Percentiles rank a stretch among this genome's conserved stretches.
Evolutionary conservation across 805 yeast genomes (phyloP).

Genomic region (Candida anglica): DNA sequence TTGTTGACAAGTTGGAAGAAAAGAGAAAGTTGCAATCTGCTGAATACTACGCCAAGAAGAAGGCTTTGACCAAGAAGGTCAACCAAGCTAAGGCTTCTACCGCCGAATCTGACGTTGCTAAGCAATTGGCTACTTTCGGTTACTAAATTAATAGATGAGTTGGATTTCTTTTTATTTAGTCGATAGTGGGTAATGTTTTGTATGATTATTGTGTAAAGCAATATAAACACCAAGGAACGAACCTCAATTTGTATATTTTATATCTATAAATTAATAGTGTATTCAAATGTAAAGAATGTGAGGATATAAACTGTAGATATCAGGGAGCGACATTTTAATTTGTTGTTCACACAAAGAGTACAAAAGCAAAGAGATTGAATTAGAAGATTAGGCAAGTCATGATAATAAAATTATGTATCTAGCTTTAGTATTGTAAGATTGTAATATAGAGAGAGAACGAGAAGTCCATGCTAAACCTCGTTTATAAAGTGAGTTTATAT

Average conservation of each 20-base stretch:
- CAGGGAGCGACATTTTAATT: too few species aligned
- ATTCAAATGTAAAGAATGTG: too few species aligned
- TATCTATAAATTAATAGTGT: too few species aligned
- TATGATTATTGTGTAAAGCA: conserved; percentile 2
- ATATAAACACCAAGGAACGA: background rate
- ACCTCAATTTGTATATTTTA: background rate
- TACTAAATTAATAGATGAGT: conserved; percentile 55
- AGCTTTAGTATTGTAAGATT: too few species aligned
- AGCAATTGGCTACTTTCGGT: conserved; percentile 95
- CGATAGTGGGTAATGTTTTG: conserved; percentile 1
- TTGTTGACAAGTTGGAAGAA: conserved; percentile 96
- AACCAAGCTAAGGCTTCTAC: conserved; percentile 80
- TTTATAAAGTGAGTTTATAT: too few species aligned
- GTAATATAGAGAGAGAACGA: too few species aligned
- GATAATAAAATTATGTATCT: too few species aligned
- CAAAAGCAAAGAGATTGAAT: too few species aligned
- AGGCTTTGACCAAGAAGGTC: conserved; percentile 90
- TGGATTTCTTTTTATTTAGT: background rate
- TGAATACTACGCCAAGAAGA: conserved; percentile 98
- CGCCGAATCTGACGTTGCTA: conserved; percentile 86
- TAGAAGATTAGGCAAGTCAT: too few species aligned
- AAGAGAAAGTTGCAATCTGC: conserved; percentile 99
- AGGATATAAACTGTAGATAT: too few species aligned
- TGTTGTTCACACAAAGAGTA: too few species aligned
- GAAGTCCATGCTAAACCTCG: too few species aligned